Percentiles rank a stretch among this genome's conserved stretches.
These are phyloP conservation scores for Neocatenulostroma microsporum DNA, from an alignment of 2,329 filamentous ascomycete species.

Conservation along the genomic window DNA sequence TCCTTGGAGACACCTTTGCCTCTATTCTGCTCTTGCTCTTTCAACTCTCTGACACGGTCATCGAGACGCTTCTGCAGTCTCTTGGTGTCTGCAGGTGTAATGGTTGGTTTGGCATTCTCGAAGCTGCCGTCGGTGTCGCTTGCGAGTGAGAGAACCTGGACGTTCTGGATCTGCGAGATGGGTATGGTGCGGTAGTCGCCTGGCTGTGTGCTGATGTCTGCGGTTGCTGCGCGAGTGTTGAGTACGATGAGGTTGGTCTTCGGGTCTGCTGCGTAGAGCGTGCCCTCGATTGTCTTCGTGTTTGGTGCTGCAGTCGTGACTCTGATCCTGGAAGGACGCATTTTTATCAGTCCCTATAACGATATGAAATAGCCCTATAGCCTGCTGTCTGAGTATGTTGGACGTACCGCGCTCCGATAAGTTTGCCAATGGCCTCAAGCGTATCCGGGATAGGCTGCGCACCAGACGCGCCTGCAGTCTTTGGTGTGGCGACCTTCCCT, in stretches of 20 bases:
- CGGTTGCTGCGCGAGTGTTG: slow-evolving; percentile 45
- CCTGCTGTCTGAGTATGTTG: background rate
- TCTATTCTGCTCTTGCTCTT: slow-evolving; percentile 50
- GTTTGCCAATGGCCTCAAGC: slow-evolving; percentile 50
- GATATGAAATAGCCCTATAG: no score
- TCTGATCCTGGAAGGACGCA: slow-evolving; percentile 54
- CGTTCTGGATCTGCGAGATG: slow-evolving; percentile 50
- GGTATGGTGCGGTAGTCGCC: slow-evolving; percentile 56
- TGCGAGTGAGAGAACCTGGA: slow-evolving; percentile 46
- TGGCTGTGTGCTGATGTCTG: slow-evolving; percentile 38
- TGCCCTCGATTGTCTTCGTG: slow-evolving; percentile 51
- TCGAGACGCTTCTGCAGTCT: slow-evolving; percentile 50
- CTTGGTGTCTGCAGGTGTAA: slow-evolving; percentile 48
- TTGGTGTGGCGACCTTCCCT: slow-evolving; percentile 48
- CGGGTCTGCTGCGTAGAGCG: slow-evolving; percentile 54
- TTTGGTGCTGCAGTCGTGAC: slow-evolving; percentile 47
- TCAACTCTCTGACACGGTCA: slow-evolving; percentile 47
- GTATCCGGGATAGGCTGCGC: slow-evolving; percentile 37
- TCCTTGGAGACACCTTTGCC: slow-evolving; percentile 55
- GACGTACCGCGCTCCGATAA: slow-evolving; percentile 53
- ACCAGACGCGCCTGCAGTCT: slow-evolving; percentile 28
- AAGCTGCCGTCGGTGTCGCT: slow-evolving; percentile 34
- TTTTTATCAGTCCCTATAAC: background rate
- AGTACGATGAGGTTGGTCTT: slow-evolving; percentile 55
- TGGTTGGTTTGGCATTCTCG: slow-evolving; percentile 36